Evolutionary conservation across 2,329 filamentous ascomycete genomes (phyloP).

Genomic region (Fusarium sarcochroum): DNA sequence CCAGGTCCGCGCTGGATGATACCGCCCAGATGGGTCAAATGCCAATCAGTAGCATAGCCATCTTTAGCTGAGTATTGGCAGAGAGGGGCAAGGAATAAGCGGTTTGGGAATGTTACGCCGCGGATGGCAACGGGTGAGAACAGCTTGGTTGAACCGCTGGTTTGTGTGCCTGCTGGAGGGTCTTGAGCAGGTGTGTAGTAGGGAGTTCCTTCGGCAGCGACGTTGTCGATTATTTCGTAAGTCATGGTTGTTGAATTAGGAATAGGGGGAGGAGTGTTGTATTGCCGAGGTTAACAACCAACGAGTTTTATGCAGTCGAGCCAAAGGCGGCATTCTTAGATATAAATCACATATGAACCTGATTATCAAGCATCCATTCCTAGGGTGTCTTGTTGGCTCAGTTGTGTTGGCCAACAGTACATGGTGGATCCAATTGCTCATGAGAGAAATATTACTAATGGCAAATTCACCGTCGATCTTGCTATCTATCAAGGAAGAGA

Average conservation of each 20-base stretch:
- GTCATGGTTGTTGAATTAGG: background rate
- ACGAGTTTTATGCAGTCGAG: background rate
- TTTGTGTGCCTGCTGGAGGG: conserved; percentile 58
- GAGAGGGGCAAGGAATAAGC: conserved; percentile 60
- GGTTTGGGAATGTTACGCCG: conserved; percentile 59
- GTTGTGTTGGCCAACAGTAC: background rate
- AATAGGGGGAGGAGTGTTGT: no score
- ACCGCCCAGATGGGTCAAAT: conserved; percentile 84
- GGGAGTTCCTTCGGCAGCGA: conserved; percentile 52
- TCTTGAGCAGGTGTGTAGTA: conserved; percentile 63
- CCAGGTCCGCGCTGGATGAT: conserved; percentile 81
- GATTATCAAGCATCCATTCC: background rate
- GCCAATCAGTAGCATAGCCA: conserved; percentile 83
- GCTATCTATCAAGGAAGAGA: background rate
- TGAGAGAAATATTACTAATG: background rate
- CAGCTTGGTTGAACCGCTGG: conserved; percentile 55
- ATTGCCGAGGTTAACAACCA: background rate
- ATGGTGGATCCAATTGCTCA: background rate
- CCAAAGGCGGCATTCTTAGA: background rate
- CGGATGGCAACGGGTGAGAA: conserved; percentile 63
- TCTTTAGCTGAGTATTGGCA: conserved; percentile 63
- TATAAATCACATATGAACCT: background rate
- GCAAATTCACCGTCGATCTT: background rate
- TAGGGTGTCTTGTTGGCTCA: background rate
- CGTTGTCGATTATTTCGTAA: conserved; percentile 36